Conservation (phyloP, 1,139 yeast species). For the Saccharomyces hybrid region DNA sequence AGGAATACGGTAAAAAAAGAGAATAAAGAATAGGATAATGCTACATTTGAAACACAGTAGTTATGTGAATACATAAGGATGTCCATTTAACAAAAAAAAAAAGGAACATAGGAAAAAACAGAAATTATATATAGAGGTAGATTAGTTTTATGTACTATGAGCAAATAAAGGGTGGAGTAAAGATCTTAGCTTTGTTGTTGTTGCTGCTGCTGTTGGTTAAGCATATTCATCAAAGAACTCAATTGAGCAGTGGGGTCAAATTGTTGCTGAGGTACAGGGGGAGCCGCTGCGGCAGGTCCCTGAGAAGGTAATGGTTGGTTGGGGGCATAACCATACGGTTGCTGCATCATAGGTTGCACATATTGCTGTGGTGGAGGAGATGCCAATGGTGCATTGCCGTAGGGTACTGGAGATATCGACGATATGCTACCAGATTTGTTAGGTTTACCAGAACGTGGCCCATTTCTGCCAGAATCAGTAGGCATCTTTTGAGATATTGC, state of each 20-base stretch:
- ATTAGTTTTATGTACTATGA: neutral
- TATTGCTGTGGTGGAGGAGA: constrained; percentile 9
- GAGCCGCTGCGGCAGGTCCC: constrained; percentile 3
- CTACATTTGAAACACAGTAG: neutral
- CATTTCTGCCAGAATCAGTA: constrained; percentile 76
- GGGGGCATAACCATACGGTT: constrained; percentile 6
- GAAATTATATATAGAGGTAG: neutral
- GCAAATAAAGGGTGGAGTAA: neutral
- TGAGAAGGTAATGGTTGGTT: constrained; percentile 19
- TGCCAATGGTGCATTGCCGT: constrained; percentile 2
- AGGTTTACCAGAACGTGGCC: constrained; percentile 65
- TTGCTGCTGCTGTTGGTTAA: constrained; percentile 33
- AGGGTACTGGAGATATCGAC: constrained; percentile 4
- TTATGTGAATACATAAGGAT: neutral
- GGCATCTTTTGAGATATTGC: constrained; percentile 87
- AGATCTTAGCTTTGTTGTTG: neutral
- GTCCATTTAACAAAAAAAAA: neutral
- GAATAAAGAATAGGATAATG: neutral
- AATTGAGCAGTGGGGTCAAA: constrained; percentile 36
- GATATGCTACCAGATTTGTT: constrained; percentile 11
- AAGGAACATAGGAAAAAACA: neutral
- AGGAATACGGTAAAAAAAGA: neutral
- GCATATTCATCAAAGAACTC: constrained; percentile 36
- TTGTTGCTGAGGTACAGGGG: constrained; percentile 20
- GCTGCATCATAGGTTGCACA: constrained; percentile 18